Evolutionary conservation across 2,329 filamentous ascomycete species (phyloP), one percentile per base, ranked within the genome.

Genomic region (Lecanosticta acicola): DNA sequence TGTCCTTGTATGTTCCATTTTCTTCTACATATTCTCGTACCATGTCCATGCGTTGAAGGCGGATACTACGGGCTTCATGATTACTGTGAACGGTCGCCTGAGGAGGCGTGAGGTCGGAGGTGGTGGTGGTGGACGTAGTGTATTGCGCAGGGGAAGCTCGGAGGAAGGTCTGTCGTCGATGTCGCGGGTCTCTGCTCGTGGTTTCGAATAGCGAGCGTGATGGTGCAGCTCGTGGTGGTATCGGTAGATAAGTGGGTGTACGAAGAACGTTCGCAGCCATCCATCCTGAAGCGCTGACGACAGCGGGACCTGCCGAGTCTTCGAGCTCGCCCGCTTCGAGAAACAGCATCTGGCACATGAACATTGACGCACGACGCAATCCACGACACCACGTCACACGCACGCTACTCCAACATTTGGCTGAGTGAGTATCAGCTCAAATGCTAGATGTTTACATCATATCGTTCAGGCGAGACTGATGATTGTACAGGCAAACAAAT

Each of bases 21-120:
- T 39, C 10, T 29, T 18, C 3, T 39, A 17, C 49, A 11, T n/a
- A 32, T 8, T 17, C 29, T 19, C 32, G 65, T 75, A 96, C 90
- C 90, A 95, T 74, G 83, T 87, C 89, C 90, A 96, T 64, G 90
- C 91, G 73, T 94, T 90, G 73, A 90, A 79, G 57, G 88, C 84
- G 65, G 87, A 85, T 60, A 97, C 87, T 66, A 97, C 76, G 59
- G 91, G 90, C 83, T 96, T 96, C 90, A 96, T 96, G 65, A 63
- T 80, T 74, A 68, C 58, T 58, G 55, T 52, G 41, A 47, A 42
- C 39, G 37, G 40, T 33, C 43, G 44, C 46, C 50, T 37, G 34
- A 5, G 21, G 37, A 39, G 41, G 41, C 44, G 46, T 20, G 19
- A n/a, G 19, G 21, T 21, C 19, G 17, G 24, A 29, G 24, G 7